Evolutionary conservation across 805 yeast species (phyloP).

Genomic region (Candida arabinofermentans): DNA sequence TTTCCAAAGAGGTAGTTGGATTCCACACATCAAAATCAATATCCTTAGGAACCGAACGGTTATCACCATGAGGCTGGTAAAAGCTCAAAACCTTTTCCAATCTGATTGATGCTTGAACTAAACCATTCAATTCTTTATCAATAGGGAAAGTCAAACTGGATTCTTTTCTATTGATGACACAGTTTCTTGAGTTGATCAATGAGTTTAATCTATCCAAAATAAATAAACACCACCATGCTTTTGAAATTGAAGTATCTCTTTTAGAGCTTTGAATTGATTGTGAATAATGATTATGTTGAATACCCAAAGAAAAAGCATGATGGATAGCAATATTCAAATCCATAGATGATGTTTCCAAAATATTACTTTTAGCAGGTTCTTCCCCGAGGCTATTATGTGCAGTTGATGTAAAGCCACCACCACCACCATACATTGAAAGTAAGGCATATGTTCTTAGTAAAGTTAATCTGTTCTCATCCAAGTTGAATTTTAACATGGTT

Average conservation of each 20-base stretch:
- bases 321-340: constrained; percentile 36
- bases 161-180: constrained; percentile 36
- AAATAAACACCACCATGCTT: constrained; percentile 39
- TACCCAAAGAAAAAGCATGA: constrained; percentile 36
- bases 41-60: constrained; percentile 23
- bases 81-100: constrained; percentile 35
- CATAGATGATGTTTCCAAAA: constrained; percentile 32
- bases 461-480: constrained; percentile 36
- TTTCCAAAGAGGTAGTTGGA: constrained; percentile 7
- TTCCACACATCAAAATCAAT: constrained; percentile 22
- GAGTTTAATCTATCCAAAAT: constrained; percentile 37
- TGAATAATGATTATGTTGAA: constrained; percentile 30
- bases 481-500: constrained; percentile 34
- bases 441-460: constrained; percentile 34
- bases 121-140: constrained; percentile 24
- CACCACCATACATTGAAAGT: constrained; percentile 36
- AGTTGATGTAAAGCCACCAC: constrained; percentile 14
- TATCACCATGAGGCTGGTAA: constrained; percentile 34
- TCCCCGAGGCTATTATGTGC: neutral
- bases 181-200: constrained; percentile 36
- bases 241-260: constrained; percentile 18
- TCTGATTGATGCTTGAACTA: constrained; percentile 29
- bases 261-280: constrained; percentile 7
- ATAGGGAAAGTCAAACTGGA: constrained; percentile 32
- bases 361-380: constrained; percentile 9